phyloP scores from a whole-genome alignment of 1,284 basidiomycete species.

The Cutaneotrichosporon mucoides region DNA sequence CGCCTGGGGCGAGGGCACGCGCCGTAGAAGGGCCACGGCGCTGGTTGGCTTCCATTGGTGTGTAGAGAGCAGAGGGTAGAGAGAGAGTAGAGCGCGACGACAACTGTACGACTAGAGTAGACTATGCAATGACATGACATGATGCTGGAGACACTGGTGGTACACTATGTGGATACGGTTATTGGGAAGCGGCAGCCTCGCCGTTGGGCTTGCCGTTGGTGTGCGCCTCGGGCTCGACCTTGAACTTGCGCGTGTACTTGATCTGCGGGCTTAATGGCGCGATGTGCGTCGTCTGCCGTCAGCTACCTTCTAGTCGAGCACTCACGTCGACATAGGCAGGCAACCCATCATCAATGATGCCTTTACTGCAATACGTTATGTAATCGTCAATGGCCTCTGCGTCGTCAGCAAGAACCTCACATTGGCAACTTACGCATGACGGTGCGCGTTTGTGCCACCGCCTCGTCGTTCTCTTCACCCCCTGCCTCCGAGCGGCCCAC shows the following conservation, averaged over 20 bases:
- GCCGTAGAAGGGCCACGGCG: slow-evolving; percentile 33
- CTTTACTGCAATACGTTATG: slow-evolving; percentile 11
- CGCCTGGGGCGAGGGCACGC: slow-evolving; percentile 21
- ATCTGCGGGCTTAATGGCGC: no score
- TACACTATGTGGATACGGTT: not conserved
- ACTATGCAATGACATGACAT: slow-evolving; percentile 14
- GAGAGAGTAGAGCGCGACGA: not conserved
- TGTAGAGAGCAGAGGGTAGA: slow-evolving; percentile 18
- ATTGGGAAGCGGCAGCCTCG: no score
- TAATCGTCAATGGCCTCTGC: slow-evolving; percentile 13
- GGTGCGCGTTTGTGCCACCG: no score
- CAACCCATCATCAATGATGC: slow-evolving; percentile 12
- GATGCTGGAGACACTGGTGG: not conserved
- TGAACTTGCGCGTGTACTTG: slow-evolving; percentile 8
- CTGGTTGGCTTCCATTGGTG: slow-evolving; percentile 45
- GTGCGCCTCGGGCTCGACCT: not conserved
- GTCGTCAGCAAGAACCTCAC: no score
- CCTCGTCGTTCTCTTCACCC: no score
- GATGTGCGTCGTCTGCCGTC: not conserved
- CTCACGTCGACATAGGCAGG: slow-evolving; percentile 7
- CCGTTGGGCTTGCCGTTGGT: not conserved
- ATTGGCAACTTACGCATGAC: no score
- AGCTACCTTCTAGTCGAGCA: not conserved
- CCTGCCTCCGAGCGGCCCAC: no score
- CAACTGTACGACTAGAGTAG: slow-evolving; percentile 5